Evolutionary conservation across 768 basidiomycete species (phyloP).

Genomic region (Mycena floridula): DNA sequence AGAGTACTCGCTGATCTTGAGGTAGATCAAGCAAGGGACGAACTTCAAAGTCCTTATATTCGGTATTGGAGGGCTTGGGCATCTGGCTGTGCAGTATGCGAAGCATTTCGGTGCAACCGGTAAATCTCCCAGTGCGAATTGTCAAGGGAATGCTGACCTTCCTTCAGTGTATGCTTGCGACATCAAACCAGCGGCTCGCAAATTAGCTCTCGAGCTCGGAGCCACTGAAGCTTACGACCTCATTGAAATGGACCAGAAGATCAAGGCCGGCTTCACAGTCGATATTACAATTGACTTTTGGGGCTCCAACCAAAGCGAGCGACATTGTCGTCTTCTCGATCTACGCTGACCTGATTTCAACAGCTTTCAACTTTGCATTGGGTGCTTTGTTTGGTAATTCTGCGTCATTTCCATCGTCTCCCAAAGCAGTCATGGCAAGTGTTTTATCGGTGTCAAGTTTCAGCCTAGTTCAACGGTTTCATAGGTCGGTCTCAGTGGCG

Average conservation of each 20-base stretch:
- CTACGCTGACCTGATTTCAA: too few species aligned
- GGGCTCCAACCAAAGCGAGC: conserved; percentile 13
- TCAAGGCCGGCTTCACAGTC: conserved; percentile 9
- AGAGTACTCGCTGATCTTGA: neutral
- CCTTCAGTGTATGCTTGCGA: conserved; percentile 16
- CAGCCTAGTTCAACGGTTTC: too few species aligned
- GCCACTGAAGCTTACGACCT: conserved; percentile 13
- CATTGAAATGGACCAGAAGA: conserved; percentile 9
- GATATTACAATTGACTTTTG: conserved; percentile 18
- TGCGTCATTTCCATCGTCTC: too few species aligned
- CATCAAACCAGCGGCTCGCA: conserved; percentile 12
- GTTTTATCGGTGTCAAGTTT: too few species aligned
- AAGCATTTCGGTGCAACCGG: conserved; percentile 15
- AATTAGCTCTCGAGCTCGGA: conserved; percentile 14
- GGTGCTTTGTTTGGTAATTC: too few species aligned
- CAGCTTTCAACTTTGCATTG: too few species aligned
- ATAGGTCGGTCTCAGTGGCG: too few species aligned
- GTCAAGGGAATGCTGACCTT: neutral
- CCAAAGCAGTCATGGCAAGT: too few species aligned
- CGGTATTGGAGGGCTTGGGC: conserved; percentile 9
- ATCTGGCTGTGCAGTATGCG: conserved; percentile 14
- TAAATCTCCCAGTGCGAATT: neutral
- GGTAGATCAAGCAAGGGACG: conserved; percentile 8
- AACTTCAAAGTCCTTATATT: conserved; percentile 11
- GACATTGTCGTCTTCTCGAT: too few species aligned